Evolutionary conservation across 805 yeast species (phyloP).

Genomic region (Yamadazyma nakazawae): DNA sequence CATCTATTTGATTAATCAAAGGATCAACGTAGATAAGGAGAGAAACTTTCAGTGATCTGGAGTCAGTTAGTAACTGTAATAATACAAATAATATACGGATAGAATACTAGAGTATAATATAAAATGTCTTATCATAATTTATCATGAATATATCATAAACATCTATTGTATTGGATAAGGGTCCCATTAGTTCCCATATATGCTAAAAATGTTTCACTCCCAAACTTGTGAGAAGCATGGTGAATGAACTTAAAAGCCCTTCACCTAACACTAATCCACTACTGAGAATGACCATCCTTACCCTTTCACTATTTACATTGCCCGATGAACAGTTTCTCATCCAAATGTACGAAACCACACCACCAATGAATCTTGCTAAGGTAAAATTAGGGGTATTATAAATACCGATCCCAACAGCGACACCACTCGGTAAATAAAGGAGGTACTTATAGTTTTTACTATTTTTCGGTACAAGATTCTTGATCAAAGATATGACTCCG

Average conservation of each 20-base stretch:
- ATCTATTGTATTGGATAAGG: slow-evolving; percentile 1
- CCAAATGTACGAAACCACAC: slow-evolving; percentile 64
- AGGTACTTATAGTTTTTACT: slow-evolving; percentile 38
- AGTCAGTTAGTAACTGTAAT: neutral
- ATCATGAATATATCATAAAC: neutral
- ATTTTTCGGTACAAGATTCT: slow-evolving; percentile 50
- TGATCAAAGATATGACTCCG: slow-evolving; percentile 63
- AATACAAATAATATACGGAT: neutral
- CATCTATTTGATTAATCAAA: slow-evolving; percentile 64
- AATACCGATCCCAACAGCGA: slow-evolving; percentile 96
- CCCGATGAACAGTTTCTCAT: slow-evolving; percentile 25
- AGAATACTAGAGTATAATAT: neutral
- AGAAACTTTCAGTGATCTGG: slow-evolving; percentile 29
- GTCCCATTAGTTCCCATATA: neutral
- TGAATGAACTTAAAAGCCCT: slow-evolving; percentile 80
- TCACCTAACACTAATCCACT: slow-evolving; percentile 93
- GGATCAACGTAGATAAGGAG: slow-evolving; percentile 64
- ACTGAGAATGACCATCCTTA: slow-evolving; percentile 80
- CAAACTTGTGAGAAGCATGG: slow-evolving; percentile 72
- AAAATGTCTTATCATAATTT: neutral
- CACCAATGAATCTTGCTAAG: slow-evolving; percentile 89
- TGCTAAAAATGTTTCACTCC: slow-evolving; percentile 24
- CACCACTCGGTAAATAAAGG: slow-evolving; percentile 82
- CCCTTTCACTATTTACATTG: slow-evolving; percentile 43
- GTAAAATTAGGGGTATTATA: slow-evolving; percentile 94